These are phyloP conservation scores for Trametes gibbosa DNA, from an alignment of 768 basidiomycete species.

Conservation along the genomic window DNA sequence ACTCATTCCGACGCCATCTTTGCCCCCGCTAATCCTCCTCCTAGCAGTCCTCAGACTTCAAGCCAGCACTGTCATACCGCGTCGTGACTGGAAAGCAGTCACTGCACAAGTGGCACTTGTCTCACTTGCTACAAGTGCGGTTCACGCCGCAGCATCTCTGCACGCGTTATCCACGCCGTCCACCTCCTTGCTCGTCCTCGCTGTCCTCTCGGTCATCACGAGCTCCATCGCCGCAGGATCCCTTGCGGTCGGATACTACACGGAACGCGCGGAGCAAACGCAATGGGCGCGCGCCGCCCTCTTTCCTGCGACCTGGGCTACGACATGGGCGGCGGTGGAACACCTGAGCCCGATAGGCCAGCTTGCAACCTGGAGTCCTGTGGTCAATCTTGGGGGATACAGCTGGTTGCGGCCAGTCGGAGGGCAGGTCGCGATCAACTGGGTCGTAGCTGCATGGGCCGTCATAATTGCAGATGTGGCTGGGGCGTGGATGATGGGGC, in stretches of 20 bases:
- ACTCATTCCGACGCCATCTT: conserved; percentile 30
- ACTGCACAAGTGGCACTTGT: conserved; percentile 23
- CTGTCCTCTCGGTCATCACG: conserved; percentile 39
- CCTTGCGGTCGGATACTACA: conserved; percentile 38
- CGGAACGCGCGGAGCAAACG: conserved; percentile 34
- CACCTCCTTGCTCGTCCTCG: conserved; percentile 47
- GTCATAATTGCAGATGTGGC: conserved; percentile 55
- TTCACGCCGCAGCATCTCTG: conserved; percentile 29
- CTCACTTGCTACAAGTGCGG: conserved; percentile 26
- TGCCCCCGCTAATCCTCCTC: conserved; percentile 29
- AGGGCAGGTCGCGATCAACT: conserved; percentile 66
- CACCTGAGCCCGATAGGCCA: conserved; percentile 65
- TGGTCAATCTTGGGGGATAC: conserved; percentile 52
- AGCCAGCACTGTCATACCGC: conserved; percentile 17
- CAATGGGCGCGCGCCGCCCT: conserved; percentile 48
- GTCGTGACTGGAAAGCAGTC: conserved; percentile 10
- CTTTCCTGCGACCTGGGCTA: conserved; percentile 72
- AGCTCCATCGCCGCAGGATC: conserved; percentile 31
- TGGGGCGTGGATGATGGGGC: conserved; percentile 57
- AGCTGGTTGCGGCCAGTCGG: conserved; percentile 57
- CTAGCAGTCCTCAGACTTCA: conserved; percentile 29
- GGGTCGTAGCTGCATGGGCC: conserved; percentile 76
- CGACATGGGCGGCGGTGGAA: conserved; percentile 54
- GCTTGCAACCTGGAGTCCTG: conserved; percentile 69
- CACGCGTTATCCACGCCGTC: conserved; percentile 54